Evolutionary conservation across 108 stramenopile genomes (phyloP).

Genomic region (Skeletonema grethae): DNA sequence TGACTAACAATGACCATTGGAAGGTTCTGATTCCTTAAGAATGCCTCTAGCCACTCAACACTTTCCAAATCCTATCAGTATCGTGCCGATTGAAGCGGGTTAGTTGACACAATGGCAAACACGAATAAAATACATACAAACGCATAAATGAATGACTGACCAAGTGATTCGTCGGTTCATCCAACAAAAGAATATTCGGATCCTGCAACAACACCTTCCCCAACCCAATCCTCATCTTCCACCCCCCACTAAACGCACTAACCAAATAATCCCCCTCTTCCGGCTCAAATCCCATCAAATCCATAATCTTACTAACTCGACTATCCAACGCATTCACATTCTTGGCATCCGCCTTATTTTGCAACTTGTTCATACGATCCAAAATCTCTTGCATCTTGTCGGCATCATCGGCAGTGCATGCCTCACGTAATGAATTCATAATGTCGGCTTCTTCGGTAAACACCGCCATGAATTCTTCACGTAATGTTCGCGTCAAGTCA

Average conservation of each 20-base stretch:
- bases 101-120: too few relatives aligned
- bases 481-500: conserved; percentile 71
- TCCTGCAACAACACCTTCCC: conserved; percentile 94
- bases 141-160: conserved; percentile 6
- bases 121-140: background rate
- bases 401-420: conserved; percentile 52
- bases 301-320: conserved; percentile 90
- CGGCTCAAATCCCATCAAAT: conserved; percentile 92
- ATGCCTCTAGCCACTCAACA: conserved; percentile 97
- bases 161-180: conserved; percentile 92
- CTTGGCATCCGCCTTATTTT: conserved; percentile 81
- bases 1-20: conserved; percentile 98
- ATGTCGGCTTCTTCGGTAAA: conserved; percentile 89
- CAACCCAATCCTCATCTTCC: conserved; percentile 99
- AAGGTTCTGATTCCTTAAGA: conserved; percentile 90
- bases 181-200: conserved; percentile 93
- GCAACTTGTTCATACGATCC: conserved; percentile 90
- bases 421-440: conserved; percentile 60
- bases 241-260: conserved; percentile 94
- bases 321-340: conserved; percentile 85
- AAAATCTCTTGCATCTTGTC: conserved; percentile 87
- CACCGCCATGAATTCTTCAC: conserved; percentile 91
- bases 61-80: conserved; percentile 62
- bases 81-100: background rate
- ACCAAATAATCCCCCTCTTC: conserved; percentile 87